A percentile compares a stretch with the other conserved stretches of the same genome.
Conservation (phyloP, 2,329 filamentous ascomycete species). For the Arachnopeziza araneosa region DNA sequence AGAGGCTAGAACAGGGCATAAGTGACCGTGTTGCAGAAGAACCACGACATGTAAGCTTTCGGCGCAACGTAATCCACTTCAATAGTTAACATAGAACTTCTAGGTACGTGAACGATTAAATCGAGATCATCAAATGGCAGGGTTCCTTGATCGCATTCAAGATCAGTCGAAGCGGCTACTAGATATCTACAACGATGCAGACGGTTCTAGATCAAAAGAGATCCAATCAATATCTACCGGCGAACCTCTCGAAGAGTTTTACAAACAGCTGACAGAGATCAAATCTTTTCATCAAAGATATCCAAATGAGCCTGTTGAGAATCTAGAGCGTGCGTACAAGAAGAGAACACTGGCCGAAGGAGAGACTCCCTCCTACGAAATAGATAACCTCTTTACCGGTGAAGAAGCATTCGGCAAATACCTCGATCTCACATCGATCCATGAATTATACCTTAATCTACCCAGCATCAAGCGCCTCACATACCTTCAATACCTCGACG, state of each 20-base stretch:
- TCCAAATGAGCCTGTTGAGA: constrained; percentile 91
- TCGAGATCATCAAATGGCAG: constrained; percentile 85
- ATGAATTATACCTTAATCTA: constrained; percentile 88
- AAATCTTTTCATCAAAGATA: constrained; percentile 87
- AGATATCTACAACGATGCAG: constrained; percentile 76
- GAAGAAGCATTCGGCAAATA: constrained; percentile 92
- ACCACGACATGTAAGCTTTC: constrained; percentile 67
- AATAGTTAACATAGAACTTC: constrained; percentile 13
- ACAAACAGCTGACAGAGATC: constrained; percentile 74
- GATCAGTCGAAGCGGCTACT: constrained; percentile 76
- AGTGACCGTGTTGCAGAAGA: constrained; percentile 85
- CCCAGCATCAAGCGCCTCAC: constrained; percentile 77
- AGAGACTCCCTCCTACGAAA: constrained; percentile 57
- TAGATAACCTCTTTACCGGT: constrained; percentile 90
- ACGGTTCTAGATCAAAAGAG: constrained; percentile 68
- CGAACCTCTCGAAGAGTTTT: constrained; percentile 87
- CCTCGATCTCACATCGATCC: constrained; percentile 77
- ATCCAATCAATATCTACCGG: constrained; percentile 78
- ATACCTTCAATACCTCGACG: constrained; percentile 89
- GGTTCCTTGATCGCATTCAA: constrained; percentile 83
- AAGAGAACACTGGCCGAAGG: constrained; percentile 59
- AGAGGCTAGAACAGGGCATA: constrained; percentile 90
- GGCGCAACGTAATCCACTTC: not conserved
- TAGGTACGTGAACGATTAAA: constrained; percentile 85
- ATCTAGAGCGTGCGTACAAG: constrained; percentile 88